Base-by-base conservation (phyloP, 805 yeast species). In the Wickerhamiella australiensis region DNA sequence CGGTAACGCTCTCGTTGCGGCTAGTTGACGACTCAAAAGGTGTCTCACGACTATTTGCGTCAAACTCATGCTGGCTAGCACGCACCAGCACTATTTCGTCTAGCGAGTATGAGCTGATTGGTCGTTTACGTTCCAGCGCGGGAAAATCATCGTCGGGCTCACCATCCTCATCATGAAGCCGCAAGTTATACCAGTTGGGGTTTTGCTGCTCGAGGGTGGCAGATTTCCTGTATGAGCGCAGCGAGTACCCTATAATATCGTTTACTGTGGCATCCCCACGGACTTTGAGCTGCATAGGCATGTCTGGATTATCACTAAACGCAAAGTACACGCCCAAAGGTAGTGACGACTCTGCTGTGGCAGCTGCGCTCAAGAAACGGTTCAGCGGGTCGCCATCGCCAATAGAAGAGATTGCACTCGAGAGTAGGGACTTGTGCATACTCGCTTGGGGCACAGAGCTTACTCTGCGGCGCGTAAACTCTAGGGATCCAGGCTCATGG, bases 91-190 rank as follows among this genome's bases (percentile, higher is more conserved):
- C 95, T 50, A 92, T 75, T 56, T 86, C 96, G 55, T 80, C 85
- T 49, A 79, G 81, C 21, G 86, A 84, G 62, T 86, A 85, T 0
- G 90, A 77, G 2, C 78, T 69, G 23, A 92, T 68, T 3, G 68
- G 58, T 48, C 88, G 70, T 0, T 76, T 72, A 54, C 96, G 69
- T 42, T 82, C 90, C 50, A 92, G 68, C 1, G 88, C 77, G 1
- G 97, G 97, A 68, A 92, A 88, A 47, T 86, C 85, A 31, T 76
- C 81, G 56, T 94, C 98, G 49, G 85, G 87, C 35, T 84, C 80
- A 46, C 94, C 96, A 61, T 88, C 96, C 46, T 90, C 97, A 62
- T 92, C 98, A 0, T 83, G 87, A 20, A 90, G 70, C 51, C 83
- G 83, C 29, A 90, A 60, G 49, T 80, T 72, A 92, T 94, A 86